Evolutionary conservation across 495 filamentous ascomycete species (phyloP), one percentile per base, ranked within the genome.

Genomic region (Halenospora varia): DNA sequence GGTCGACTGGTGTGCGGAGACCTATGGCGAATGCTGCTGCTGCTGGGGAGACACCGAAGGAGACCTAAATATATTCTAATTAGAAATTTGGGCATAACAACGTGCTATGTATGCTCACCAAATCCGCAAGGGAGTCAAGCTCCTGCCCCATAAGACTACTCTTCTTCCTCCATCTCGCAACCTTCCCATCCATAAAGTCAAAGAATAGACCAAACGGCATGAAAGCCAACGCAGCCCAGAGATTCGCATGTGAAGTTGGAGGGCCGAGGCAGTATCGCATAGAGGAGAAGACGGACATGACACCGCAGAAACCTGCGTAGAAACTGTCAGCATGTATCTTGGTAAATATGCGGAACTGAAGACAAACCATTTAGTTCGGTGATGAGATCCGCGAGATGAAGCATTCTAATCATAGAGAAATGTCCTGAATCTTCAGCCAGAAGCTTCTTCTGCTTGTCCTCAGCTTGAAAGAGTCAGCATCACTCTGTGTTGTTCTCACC

Each of bases 101-200:
- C 6, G 22, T 25, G 29, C 1, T 35, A n/a, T 39, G 3, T n/a
- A 24, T 20, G 59, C 75, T 35, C 88, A 97, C 94, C 75, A 98
- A 69, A 71, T 98, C 94, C 41, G 94, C 94, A 41, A 98, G 77
- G n/a, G 93, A 97, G 73, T 98, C 94, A 41, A 98, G 77, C 73
- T 97, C 94, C 71, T 97, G 94, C 2, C 94, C 94, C 94, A 98
- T 97, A 66, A 97, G 75, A 55, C 88, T 92, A 59, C 89, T 90
- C 82, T 97, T 97, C 71, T 89, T 86, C 66, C 95, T 81, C 95
- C 94, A 97, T 52, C 94, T 77, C 57, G 94, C 94, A 41, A 98
- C 92, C 65, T 89, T 94, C 61, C 94, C 94, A 71, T 98, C 94
- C 85, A 97, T 91, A 67, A 96, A 96, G 70, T 98, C 94, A 71